Evolutionary conservation across 768 basidiomycete genomes (phyloP), one percentile per base, ranked within the genome.

Genomic region (Mycena haematopus): DNA sequence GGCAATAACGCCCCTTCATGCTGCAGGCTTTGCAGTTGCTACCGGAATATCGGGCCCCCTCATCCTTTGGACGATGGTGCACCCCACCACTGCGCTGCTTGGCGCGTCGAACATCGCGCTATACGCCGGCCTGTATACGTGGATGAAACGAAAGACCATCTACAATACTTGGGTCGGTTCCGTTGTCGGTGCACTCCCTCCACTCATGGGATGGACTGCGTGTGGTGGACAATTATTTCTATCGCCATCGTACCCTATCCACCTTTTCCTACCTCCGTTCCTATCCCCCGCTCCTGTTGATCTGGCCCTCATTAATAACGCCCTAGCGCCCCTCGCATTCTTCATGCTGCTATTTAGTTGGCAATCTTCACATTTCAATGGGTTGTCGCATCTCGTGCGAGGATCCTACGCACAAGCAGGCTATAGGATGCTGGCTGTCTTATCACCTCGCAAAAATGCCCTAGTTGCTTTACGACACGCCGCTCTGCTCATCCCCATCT

Each of bases 331-430:
- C 0, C 76, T 92, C 60, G 86, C 89, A 2, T 79, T 99, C 3
- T 93, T 92, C 77, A 82, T 89, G 76, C 76, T 99, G 50, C 83
- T 97, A 10, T 99, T 89, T 79, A 91, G 91, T 63, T 99, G 96
- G 96, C 97, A 99, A 73, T 99, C 99, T 78, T 96, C 96, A 36
- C 96, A 99, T 75, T 99, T 99, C 80, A 98, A 96, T 75, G 76
- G 94, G 1, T 81, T 99, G n/a, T 89, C 95, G 9, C 86, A 97
- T 75, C 80, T 96, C 52, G 84, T 96, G 10, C 87, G 96, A 38
- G 86, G 84, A 11, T 90, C 90, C 21, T 99, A 99, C 75, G 93
- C 97, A 5, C 88, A 93, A 72, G 93, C 91, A 21, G 96, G 96
- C 19, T 99, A 96, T 73, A 84, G 84, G 54, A 99, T 99, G 97